These are phyloP conservation scores for Penicillium robsamsonii DNA, from an alignment of 495 filamentous ascomycete species.

Conservation along the genomic window DNA sequence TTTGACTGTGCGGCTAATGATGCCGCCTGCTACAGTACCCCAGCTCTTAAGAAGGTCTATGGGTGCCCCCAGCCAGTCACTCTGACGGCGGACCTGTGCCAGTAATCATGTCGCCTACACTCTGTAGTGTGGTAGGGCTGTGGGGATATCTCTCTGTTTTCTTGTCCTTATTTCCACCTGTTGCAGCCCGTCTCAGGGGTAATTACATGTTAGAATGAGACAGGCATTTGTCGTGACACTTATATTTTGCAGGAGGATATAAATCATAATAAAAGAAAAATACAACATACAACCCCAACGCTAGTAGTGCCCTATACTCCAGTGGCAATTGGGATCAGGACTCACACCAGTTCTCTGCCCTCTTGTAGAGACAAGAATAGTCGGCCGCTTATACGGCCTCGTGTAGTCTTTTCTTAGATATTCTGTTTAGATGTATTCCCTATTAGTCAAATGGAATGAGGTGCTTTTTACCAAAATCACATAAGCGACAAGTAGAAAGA, in stretches of 20 bases:
- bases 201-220: constrained; percentile 7
- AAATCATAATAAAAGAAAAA: too few species aligned
- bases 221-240: constrained; percentile 11
- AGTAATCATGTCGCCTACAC: constrained; percentile 16
- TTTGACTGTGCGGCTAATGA: constrained; percentile 33
- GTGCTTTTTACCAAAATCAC: too few species aligned
- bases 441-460: too few species aligned
- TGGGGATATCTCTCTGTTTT: constrained; percentile 14
- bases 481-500: too few species aligned
- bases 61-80: constrained; percentile 31
- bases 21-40: constrained; percentile 30
- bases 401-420: too few species aligned
- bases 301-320: too few species aligned
- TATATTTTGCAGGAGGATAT: not conserved
- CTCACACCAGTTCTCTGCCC: too few species aligned
- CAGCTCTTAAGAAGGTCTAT: constrained; percentile 30
- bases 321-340: too few species aligned
- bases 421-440: too few species aligned
- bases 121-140: constrained; percentile 4
- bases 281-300: too few species aligned
- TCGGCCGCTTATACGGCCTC: too few species aligned
- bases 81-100: constrained; percentile 24
- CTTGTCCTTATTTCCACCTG: constrained; percentile 13
- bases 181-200: constrained; percentile 6
- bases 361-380: too few species aligned